These are phyloP conservation scores for Nothophaeocryptopus gaeumannii DNA, from an alignment of 2,329 filamentous ascomycete genomes.

Conservation along the genomic window DNA sequence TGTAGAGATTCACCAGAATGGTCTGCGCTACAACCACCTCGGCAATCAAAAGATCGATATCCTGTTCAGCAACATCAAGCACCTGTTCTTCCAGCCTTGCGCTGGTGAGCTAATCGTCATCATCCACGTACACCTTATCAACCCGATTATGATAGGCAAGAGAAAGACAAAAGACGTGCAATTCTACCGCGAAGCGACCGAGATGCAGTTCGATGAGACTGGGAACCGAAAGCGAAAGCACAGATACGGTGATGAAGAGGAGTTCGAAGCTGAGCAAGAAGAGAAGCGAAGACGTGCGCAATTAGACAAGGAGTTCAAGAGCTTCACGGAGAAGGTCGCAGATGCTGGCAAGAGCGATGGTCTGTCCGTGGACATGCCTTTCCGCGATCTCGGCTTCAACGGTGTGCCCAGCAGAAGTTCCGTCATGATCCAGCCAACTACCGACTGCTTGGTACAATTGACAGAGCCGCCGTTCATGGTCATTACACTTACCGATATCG, in stretches of 20 bases:
- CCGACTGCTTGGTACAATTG: slow-evolving; percentile 93
- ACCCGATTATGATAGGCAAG: slow-evolving; percentile 96
- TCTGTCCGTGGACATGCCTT: slow-evolving; percentile 92
- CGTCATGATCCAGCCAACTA: slow-evolving; percentile 92
- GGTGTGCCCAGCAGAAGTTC: slow-evolving; percentile 95
- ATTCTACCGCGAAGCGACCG: slow-evolving; percentile 95
- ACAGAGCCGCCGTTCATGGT: slow-evolving; percentile 97
- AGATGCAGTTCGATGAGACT: slow-evolving; percentile 98
- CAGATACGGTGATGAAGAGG: slow-evolving; percentile 94
- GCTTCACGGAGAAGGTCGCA: slow-evolving; percentile 94
- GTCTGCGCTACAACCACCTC: slow-evolving; percentile 85
- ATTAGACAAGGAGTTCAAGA: slow-evolving; percentile 92
- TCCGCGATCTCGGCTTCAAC: slow-evolving; percentile 93
- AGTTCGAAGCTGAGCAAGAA: slow-evolving; percentile 97
- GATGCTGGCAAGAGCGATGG: slow-evolving; percentile 89
- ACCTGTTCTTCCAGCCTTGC: slow-evolving; percentile 97
- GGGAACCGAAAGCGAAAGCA: slow-evolving; percentile 98
- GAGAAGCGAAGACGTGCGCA: slow-evolving; percentile 87
- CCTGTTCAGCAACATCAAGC: slow-evolving; percentile 96
- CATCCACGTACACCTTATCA: slow-evolving; percentile 96
- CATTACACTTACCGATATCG: slow-evolving; percentile 90
- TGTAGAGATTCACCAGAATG: slow-evolving; percentile 97
- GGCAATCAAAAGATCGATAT: slow-evolving; percentile 87
- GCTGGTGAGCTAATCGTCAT: slow-evolving; percentile 95
- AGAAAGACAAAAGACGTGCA: slow-evolving; percentile 99